Evolutionary conservation across 108 stramenopile genomes (phyloP), one percentile per base, ranked within the genome.

Genomic region (Discostella stelligeroides): DNA sequence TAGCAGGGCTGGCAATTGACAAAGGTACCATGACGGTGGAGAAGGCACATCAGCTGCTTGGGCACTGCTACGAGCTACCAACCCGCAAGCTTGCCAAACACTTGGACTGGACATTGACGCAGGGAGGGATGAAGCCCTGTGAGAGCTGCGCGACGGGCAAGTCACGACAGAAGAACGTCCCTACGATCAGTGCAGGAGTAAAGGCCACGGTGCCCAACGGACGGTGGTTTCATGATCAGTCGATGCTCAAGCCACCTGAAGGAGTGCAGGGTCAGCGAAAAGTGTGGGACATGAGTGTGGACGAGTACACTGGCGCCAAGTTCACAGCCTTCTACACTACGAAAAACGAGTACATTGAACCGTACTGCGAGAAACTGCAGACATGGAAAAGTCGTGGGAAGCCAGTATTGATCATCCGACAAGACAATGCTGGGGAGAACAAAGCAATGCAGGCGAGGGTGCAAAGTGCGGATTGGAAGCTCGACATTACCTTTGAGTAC

Each of bases 61-160:
- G 48, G 15, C 48, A 49, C 23, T 23, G 18, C 17, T 6, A 23
- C 15, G 13, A 49, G 17, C 21, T 7, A 0, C 4, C 13, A 13
- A 49, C 48, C 7, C 6, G 48, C 18, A 23, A 3, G 15, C 6
- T 23, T 6, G 48, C 48, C n/a, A n/a, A 1, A 17, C 48, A 49
- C 23, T 18, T 49, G 48, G 48, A 23, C 21, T 23, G 18, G 48
- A 49, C n/a, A 23, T 0, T 49, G 23, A 23, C 48, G 7, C 21
- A 21, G 4, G 73, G 73, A 54, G 21, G 34, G 2, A 4, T 68
- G 30, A 39, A 47, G 27, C 20, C 53, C 30, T 67, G 73, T 29
- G 55, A 75, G 39, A 38, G n/a, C 13, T 75, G 73, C 39, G 54
- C 65, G 14, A 55, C 25, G 4, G 55, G 46, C 23, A 75, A 75